phyloP scores from a whole-genome alignment of 352 stramenopile genomes.

The Thalassiosira hispida region DNA sequence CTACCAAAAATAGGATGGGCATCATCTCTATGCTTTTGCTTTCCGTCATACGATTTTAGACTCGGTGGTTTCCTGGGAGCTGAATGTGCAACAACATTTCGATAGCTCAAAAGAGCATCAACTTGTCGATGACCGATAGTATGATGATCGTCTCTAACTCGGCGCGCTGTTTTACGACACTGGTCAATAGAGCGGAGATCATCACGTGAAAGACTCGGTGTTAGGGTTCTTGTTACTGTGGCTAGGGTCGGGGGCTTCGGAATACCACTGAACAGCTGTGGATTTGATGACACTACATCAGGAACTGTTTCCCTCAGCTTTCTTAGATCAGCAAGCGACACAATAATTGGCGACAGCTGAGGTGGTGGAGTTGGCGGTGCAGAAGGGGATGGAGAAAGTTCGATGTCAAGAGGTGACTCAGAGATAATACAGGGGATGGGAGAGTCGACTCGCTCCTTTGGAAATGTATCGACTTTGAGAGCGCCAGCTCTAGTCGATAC shows the following conservation, averaged over 20 bases:
- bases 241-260: conserved; percentile 31
- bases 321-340: conserved; percentile 72
- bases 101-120: conserved; percentile 58
- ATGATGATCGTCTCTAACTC: conserved; percentile 46
- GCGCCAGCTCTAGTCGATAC: conserved; percentile 11
- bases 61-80: conserved; percentile 39
- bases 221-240: conserved; percentile 25
- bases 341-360: conserved; percentile 70
- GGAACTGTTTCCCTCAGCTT: conserved; percentile 56
- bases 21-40: conserved; percentile 48
- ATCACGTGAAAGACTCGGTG: conserved; percentile 63
- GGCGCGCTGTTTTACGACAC: conserved; percentile 27
- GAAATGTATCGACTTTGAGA: neutral
- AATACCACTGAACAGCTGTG: conserved; percentile 38
- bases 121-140: conserved; percentile 47
- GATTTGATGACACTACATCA: conserved; percentile 12
- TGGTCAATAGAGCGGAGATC: conserved; percentile 63
- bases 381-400: conserved; percentile 54
- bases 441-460: conserved; percentile 7
- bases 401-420: conserved; percentile 14
- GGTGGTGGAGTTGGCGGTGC: conserved; percentile 68
- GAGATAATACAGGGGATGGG: neutral
- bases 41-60: conserved; percentile 49
- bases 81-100: conserved; percentile 55
- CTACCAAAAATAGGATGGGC: conserved; percentile 14